Base-by-base conservation (phyloP, 805 yeast species). In the Starmera amethionina region DNA sequence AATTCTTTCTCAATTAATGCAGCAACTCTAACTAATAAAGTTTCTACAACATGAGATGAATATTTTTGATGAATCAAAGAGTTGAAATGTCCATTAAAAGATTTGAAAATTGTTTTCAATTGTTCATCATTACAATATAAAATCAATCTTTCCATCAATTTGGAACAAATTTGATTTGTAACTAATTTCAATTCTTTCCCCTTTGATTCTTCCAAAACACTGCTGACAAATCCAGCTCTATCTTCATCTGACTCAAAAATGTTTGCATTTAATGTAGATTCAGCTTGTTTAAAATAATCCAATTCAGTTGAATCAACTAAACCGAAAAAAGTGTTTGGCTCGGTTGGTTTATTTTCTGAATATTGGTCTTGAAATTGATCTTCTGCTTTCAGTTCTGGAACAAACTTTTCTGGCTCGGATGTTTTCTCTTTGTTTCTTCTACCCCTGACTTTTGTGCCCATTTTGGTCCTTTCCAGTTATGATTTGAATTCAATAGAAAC, bases 121-220 rank as follows among this genome's bases (percentile, higher is more conserved):
- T 87, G 94, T 11, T 61, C 65, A 45, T 77, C 80, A 25, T 72
- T 68, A 13, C 89, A 81, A 15, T 67, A 63, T 34, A 84, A 61
- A n/a, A 90, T 73, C 45, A 90, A 64, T 55, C 98, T 70, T 61
- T 90, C 98, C 68, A 93, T 71, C 43, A 93, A 68, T 58, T 90
- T 90, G 19, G 97, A 90, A 59, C 97, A 88, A 42, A 90, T 87
- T 55, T 89, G 97, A 55, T 90, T 89, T 3, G 96, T 90, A 4
- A 84, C 96, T 33, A 90, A 68, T 60, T 93, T 90, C 49, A 93
- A 66, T 60, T 90, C 97, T 52, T 89, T 88, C 3, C 96, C 96
- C 37, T 72, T 69, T 18, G 88, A 74, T 64, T 93, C 98, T 47
- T 82, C 90, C 48, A 89, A 70, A 2, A 90, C 84, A 50, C 93